Base-by-base conservation (phyloP, 2,329 filamentous ascomycete species). In the Tolypocladium cylindrosporum region DNA sequence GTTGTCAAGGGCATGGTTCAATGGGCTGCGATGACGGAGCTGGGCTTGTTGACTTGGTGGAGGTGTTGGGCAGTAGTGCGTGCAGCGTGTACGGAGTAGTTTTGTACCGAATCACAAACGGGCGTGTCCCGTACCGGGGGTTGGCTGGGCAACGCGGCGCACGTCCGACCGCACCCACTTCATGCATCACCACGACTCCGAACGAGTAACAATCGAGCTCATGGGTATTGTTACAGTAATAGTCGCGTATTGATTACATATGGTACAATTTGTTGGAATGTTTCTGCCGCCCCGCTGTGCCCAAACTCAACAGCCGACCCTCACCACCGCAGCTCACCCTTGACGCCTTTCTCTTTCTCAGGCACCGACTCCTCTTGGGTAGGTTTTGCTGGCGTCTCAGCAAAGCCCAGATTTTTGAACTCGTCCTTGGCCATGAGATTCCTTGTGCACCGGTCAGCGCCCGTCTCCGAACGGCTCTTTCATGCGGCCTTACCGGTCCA, bases 401-500 rank as follows among this genome's bases (percentile, higher is more conserved):
- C 58, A 57, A 96, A 94, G 0, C 94, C 94, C 45, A 99, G 77
- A 69, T 99, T 99, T 73, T 89, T 91, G 74, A 97, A 94, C 60
- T 96, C 90, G 69, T 99, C 94, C 65, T 84, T 90, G 9, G 92
- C 92, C 94, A 99, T 99, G 39, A 99, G 77, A 69, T 97, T 97
- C 65, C 91, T 91, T 55, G 31, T 54, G 24, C 24, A 39, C 13
- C 27, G 54, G 55, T 43, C 48, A 57, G 55, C 43, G 11, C n/a
- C 27, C 19, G 24, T 54, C 40, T 40, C 43, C 9, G 13, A 5
- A 48, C 21, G 9, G 14, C 27, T 36, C 48, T 43, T 13, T 3
- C 36, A n/a, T 11, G 6, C 16, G 21, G 24, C 56, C 86, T 70
- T 77, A 96, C 91, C 87, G 85, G 65, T 97, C 93, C 94, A 99